Base-by-base conservation (phyloP, 768 basidiomycete species). In the Macrocybe gigantea region DNA sequence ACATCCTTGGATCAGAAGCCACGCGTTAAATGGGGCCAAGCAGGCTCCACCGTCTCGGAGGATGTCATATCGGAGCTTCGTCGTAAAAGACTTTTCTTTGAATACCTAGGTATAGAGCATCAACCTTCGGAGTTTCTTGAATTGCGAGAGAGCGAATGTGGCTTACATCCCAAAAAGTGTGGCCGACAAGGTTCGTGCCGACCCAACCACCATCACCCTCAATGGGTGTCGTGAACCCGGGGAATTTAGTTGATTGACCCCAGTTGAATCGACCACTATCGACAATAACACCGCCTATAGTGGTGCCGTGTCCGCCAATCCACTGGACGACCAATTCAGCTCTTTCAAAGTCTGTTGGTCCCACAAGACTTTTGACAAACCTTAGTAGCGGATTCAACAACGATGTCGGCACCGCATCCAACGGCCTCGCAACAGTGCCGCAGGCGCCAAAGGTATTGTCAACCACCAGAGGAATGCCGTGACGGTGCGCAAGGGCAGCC, bases 271-370 rank as follows among this genome's bases (percentile, higher is more conserved):
- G 77, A 39, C 81, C 82, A 10, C 69, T 66, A 52, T 85, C 83
- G 22, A 86, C 53, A 30, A 85, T 64, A 11, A 83, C 77, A 35
- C 84, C 84, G 0, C 70, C 82, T 44, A 85, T 77, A 6, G 79
- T 82, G 7, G 80, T 83, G n/a, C 84, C 82, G 43, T 82, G 80
- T 0, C 80, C 80, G 1, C 77, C 78, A 5, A 85, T 79, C 83
- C 83, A 85, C 56, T 85, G 83, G 0, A 81, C 83, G 2, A 78
- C 78, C 31, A 11, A 8, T 12, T 49, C 12, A 48, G 34, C 30
- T 14, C 12, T 75, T 77, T 55, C 80, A 74, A 0, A 78, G 77
- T 74, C 14, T 5, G 7, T 10, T 6, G 33, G 5, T 15, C 30
- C n/a, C 4, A 35, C 13, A 9, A 33, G 10, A 5, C 33, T 22